These are phyloP conservation scores for Amphicarpaea edgeworthii DNA, from an alignment of 306 rosid genomes.

Conservation along the genomic window DNA sequence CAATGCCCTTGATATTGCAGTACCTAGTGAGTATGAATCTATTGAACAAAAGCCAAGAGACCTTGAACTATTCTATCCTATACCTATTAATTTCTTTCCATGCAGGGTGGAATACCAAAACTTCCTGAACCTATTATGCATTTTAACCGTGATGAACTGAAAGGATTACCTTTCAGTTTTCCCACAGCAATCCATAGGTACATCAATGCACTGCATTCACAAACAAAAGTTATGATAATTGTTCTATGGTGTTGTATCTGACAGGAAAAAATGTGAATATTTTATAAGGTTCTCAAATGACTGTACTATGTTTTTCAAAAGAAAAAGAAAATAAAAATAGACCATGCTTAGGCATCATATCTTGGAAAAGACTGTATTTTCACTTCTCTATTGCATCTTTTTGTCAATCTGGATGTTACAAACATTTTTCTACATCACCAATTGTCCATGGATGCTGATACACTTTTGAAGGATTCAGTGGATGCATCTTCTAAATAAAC, in stretches of 20 bases:
- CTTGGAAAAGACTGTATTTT: constrained; percentile 36
- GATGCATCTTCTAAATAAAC: constrained; percentile 48
- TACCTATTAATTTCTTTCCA: constrained; percentile 44
- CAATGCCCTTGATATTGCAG: constrained; percentile 89
- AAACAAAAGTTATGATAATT: constrained; percentile 22
- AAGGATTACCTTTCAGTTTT: constrained; percentile 87
- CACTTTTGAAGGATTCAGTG: constrained; percentile 39
- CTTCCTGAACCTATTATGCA: constrained; percentile 78
- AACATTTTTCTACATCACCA: constrained; percentile 14
- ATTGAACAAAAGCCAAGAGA: constrained; percentile 37
- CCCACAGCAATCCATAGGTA: constrained; percentile 76
- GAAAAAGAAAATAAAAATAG: not conserved
- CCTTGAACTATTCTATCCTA: constrained; percentile 34
- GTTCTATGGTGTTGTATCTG: constrained; percentile 18
- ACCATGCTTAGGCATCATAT: constrained; percentile 15
- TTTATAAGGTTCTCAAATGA: constrained; percentile 27
- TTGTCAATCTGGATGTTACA: constrained; percentile 36
- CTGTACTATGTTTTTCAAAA: constrained; percentile 18
- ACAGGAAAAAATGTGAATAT: constrained; percentile 10
- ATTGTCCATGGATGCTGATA: constrained; percentile 29
- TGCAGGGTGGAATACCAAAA: constrained; percentile 94
- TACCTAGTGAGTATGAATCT: constrained; percentile 72
- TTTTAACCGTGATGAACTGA: constrained; percentile 82
- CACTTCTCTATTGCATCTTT: constrained; percentile 33
- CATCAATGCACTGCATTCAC: constrained; percentile 39